Base-by-base conservation (phyloP, 345 rosid genomes). In the sweet orange (Citrus sinensis) region DNA sequence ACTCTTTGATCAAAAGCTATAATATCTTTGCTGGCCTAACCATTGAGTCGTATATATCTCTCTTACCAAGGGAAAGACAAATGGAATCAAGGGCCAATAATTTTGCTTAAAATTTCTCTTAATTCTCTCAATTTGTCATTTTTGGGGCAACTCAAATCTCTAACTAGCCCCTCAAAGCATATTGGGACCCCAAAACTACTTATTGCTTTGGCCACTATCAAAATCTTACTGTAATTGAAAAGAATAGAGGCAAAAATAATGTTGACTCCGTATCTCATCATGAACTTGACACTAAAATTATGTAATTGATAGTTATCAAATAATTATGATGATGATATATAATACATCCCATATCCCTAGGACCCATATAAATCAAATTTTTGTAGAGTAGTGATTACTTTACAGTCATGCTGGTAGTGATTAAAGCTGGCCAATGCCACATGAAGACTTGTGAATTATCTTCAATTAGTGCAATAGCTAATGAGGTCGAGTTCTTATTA, bases 341-440 rank as follows among this genome's bases (percentile, higher is more conserved):
- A 35, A 13, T 2, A 16, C 4, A 74, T 64, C 6, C 3, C 69
- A 20, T 4, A 7, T 22, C 25, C 29, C 2, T 49, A 6, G 82
- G 78, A 75, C 80, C 82, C 80, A 76, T 81, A n/a, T 6, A 62
- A 71, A 71, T 79, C 54, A 62, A 54, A 40, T 40, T 63, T 29
- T 40, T 71, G 40, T 67, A 55, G 55, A 19, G 62, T 61, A 35
- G 42, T 81, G 70, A 84, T 75, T 75, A 62, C 77, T 2, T 59
- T 16, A 30, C 22, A 65, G 60, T 55, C 79, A 73, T 42, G 82
- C 80, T 78, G 42, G 60, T 37, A 55, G 54, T 55, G 54, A 67
- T 69, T 59, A 72, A 79, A 72, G 74, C 67, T 75, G 78, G 20
- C 54, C 34, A 60, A 42, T 7, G 5, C 32, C 66, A n/a, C 32